phyloP scores from a whole-genome alignment of 2,329 filamentous ascomycete genomes.

The Lasiodiplodia citricola region DNA sequence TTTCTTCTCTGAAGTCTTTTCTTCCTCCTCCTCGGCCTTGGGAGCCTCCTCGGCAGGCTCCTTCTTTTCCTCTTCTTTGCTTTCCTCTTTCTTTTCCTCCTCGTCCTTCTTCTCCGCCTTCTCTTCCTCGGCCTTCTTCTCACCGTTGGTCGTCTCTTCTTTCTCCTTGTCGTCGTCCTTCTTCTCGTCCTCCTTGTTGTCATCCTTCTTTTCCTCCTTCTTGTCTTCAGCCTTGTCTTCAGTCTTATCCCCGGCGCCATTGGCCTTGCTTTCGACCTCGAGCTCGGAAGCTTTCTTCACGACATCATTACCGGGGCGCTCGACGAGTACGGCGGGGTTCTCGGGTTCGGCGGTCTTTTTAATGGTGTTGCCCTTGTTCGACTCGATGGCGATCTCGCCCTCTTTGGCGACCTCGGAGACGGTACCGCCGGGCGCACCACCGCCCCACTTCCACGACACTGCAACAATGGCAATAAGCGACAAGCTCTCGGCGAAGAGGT shows the following conservation, averaged over 20 bases:
- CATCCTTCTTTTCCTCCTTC: constrained; percentile 41
- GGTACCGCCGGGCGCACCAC: constrained; percentile 61
- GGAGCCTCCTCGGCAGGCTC: constrained; percentile 45
- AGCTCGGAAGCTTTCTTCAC: constrained; percentile 68
- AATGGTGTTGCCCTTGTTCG: constrained; percentile 67
- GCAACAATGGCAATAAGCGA: background rate
- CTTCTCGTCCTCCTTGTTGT: constrained; percentile 39
- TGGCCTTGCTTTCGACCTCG: constrained; percentile 56
- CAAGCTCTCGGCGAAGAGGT: background rate
- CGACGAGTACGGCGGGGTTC: constrained; percentile 66
- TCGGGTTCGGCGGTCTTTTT: constrained; percentile 66
- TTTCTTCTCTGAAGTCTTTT: constrained; percentile 31
- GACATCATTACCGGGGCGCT: constrained; percentile 66
- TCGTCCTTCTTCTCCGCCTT: constrained; percentile 38
- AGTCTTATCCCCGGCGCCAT: constrained; percentile 35
- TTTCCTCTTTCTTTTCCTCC: constrained; percentile 36
- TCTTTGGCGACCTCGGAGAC: constrained; percentile 62
- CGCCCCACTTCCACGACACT: constrained; percentile 70
- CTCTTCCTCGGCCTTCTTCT: constrained; percentile 35
- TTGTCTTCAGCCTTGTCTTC: constrained; percentile 35
- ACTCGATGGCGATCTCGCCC: constrained; percentile 65
- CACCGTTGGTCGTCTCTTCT: constrained; percentile 38
- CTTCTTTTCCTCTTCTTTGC: constrained; percentile 37
- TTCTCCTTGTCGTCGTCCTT: constrained; percentile 35
- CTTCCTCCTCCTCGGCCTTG: constrained; percentile 35